Base-by-base conservation (phyloP, 768 basidiomycete species). In the Daedaleopsis nitida region DNA sequence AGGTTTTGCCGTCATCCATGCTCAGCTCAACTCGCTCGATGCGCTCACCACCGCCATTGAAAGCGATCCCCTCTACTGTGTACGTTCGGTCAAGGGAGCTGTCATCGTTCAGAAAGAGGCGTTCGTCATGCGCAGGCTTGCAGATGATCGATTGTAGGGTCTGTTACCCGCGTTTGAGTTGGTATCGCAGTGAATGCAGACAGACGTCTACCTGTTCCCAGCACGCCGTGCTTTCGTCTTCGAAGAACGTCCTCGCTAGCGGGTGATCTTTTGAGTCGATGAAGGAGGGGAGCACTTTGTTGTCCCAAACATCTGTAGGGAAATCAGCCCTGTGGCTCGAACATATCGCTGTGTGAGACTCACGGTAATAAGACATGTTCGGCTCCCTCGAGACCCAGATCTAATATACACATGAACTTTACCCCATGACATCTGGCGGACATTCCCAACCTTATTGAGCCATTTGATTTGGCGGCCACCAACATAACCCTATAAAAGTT, bases 391-490 rank as follows among this genome's bases (percentile, higher is more conserved):
- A 43, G 0, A 68, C 47, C 65, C 65, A 68, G 1, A 68, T 55
- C 66, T 68, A 38, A 10, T 2, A 38, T 50, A 19, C 38, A 14
- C 16, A 42, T 47, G n/a, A 21, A 27, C 52, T 8, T 6, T 19
- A 12, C 24, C 8, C 14, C 19, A 14, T 24, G 8, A 17, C 32
- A 16, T 11, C 27, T 13, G 10, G 21, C 3, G 17, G 12, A 6
- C 11, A 11, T 5, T 6, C 35, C 61, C 5, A 7, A 68, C 64
- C 57, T 60, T 65, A 43, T 63, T 59, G 8, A 68, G 57, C 67
- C 67, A 68, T 45, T 68, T 68, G 35, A 68, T 52, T n/a, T 68
- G 67, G 9, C 67, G 64, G 5, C 67, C 67, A 11, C 67, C 67
- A 3, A 68, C 67, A 34, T 62, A 64, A 9, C 67, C 59, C 54